Evolutionary conservation across 2,329 filamentous ascomycete species (phyloP), one percentile per base, ranked within the genome.

Genomic region (Penicillium brasilianum): DNA sequence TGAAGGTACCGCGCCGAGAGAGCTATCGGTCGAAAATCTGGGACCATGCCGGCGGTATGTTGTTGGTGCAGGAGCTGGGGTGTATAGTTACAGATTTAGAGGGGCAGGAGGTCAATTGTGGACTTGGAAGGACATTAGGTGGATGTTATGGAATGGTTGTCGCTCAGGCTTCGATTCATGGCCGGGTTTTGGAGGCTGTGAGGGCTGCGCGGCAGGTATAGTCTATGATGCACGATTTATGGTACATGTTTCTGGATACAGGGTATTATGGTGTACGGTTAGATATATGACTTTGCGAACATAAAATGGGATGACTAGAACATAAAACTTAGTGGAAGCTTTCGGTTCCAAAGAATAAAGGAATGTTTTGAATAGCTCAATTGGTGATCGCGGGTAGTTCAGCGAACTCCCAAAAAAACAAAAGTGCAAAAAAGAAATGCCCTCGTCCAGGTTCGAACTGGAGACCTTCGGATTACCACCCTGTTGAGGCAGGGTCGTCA

Each of bases 1-100:
- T 85, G 16, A 80, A 83, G 46, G 79, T 84, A 28, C 81, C 82
- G 9, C 75, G 74, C 56, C 76, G 77, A 3, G 65, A 73, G 34
- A 71, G 73, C 9, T 77, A 83, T 62, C 81, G 77, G 34, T 82
- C 81, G 0, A 79, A 80, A 59, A 74, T 84, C n/a, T 86, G 83
- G 83, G 84, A 86, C 69, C 84, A 86, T 71, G 82, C 82, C 1
- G 83, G 83, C 5, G 83, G 83, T 0, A 80, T 83, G 66, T 69
- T 85, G 28, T 77, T 86, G 46, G 81, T 78, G 57, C 71, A 80
- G 58, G 84, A 86, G 67, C 76, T 80, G 1, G 84, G 84, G 7
- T 82, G 81, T 9, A 73, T 77, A 52, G 78, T 86, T 25, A 82
- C 77, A 2, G 84, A 86, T 69, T 70, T 85, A 48, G 71, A 82